Evolutionary conservation across 768 basidiomycete species (phyloP).

Genomic region (Auriscalpium microsporum): DNA sequence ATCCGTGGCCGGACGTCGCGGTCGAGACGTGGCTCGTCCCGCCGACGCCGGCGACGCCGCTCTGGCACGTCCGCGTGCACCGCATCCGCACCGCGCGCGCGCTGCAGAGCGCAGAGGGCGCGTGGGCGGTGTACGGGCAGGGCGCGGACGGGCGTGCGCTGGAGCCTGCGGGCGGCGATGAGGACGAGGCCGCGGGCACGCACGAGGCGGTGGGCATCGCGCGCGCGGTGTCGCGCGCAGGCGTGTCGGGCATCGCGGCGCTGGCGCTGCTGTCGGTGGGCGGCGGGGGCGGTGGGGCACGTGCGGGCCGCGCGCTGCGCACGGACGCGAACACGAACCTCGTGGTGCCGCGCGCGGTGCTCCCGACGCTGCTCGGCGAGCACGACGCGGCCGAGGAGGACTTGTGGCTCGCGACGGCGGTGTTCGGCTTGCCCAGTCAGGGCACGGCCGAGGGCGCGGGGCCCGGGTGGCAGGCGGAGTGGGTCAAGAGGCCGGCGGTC

Average conservation of each 20-base stretch:
- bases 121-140: conserved; percentile 66
- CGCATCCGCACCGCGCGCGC: conserved; percentile 44
- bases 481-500: conserved; percentile 37
- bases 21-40: conserved; percentile 74
- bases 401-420: conserved; percentile 55
- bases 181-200: conserved; percentile 37
- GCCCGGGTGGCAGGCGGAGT: conserved; percentile 39
- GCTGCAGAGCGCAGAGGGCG: conserved; percentile 57
- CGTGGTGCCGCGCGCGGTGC: conserved; percentile 55
- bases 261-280: conserved; percentile 24
- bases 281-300: conserved; percentile 13
- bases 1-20: conserved; percentile 62
- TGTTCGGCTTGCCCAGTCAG: conserved; percentile 50
- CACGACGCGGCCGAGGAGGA: conserved; percentile 33
- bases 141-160: conserved; percentile 50
- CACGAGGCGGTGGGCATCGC: conserved; percentile 38
- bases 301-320: conserved; percentile 39
- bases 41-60: conserved; percentile 43
- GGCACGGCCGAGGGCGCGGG: conserved; percentile 27
- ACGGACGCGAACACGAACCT: conserved; percentile 70
- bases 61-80: conserved; percentile 68
- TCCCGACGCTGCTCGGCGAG: conserved; percentile 52
- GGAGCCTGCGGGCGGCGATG: conserved; percentile 26
- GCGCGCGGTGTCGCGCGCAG: conserved; percentile 49
- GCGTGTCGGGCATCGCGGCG: conserved; percentile 55